Evolutionary conservation across 495 filamentous ascomycete species (phyloP).

Genomic region (Jackrogersella minutella): DNA sequence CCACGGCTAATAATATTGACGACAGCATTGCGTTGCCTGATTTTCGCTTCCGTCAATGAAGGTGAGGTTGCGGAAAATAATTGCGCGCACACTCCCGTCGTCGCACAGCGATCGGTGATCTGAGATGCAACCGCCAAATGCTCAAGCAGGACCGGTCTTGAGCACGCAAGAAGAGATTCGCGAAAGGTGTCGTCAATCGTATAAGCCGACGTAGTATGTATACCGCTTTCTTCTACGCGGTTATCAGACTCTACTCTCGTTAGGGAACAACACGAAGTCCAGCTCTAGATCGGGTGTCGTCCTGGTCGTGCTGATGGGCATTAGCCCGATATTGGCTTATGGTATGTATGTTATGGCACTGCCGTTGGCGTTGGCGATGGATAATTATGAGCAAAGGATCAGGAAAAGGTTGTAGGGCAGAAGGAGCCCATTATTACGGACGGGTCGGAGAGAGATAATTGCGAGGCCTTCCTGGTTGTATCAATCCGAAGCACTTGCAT

Average conservation of each 20-base stretch:
- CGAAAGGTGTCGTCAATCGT: neutral
- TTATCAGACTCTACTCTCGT: neutral
- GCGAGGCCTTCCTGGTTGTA: constrained; percentile 5
- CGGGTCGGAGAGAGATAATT: constrained; percentile 19
- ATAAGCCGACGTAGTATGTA: neutral
- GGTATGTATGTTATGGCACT: neutral
- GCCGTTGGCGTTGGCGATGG: constrained; percentile 1
- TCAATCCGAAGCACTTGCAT: constrained; percentile 35
- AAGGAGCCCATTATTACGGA: constrained; percentile 34
- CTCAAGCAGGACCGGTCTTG: neutral
- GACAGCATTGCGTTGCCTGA: constrained; percentile 52
- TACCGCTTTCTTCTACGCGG: neutral
- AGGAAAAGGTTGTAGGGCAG: constrained; percentile 29
- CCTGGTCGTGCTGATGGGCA: neutral
- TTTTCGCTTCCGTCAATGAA: neutral
- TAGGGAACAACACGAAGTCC: neutral
- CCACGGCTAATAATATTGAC: constrained; percentile 59
- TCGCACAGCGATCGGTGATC: constrained; percentile 28
- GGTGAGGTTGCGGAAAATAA: neutral
- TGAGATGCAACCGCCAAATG: neutral
- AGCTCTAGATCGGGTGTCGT: neutral
- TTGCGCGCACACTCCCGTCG: neutral
- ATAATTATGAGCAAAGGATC: constrained; percentile 12
- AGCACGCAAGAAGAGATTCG: neutral
- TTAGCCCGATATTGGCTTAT: neutral